Percentiles rank a stretch among this genome's conserved stretches.
phyloP scores from a whole-genome alignment of 140 eudicot genomes.

The Anethum foeniculum region DNA sequence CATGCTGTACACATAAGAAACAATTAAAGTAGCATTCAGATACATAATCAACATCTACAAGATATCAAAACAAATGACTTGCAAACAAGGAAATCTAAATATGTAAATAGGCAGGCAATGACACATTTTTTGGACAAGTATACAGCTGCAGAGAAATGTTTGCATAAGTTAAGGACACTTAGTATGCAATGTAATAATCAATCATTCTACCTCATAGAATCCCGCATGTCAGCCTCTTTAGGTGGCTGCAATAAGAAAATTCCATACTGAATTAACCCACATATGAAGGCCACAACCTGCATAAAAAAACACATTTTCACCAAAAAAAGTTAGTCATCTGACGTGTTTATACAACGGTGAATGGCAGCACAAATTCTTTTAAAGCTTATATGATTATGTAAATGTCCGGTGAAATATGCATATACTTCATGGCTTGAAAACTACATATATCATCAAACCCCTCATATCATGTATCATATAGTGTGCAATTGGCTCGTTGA shows the following conservation, averaged over 20 bases:
- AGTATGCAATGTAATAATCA: neutral
- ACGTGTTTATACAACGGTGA: neutral
- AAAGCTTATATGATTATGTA: neutral
- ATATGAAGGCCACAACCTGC: constrained; percentile 74
- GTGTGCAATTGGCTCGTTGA: neutral
- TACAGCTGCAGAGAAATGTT: neutral
- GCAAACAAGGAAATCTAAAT: neutral
- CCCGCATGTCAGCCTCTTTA: constrained; percentile 40
- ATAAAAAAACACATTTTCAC: constrained; percentile 1
- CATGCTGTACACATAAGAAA: constrained; percentile 25
- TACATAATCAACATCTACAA: neutral
- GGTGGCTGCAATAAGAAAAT: constrained; percentile 36
- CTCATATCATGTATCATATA: neutral
- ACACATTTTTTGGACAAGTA: neutral
- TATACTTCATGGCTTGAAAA: neutral
- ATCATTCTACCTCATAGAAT: constrained; percentile 47
- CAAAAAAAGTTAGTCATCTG: neutral
- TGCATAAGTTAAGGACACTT: neutral
- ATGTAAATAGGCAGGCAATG: neutral
- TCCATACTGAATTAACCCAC: constrained; percentile 69
- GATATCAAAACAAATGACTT: neutral
- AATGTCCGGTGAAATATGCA: neutral
- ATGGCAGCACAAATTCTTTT: neutral
- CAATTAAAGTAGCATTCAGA: neutral
- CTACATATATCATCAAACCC: neutral